phyloP scores from a whole-genome alignment of 352 stramenopile genomes.

The Globisporangium sylvaticum region DNA sequence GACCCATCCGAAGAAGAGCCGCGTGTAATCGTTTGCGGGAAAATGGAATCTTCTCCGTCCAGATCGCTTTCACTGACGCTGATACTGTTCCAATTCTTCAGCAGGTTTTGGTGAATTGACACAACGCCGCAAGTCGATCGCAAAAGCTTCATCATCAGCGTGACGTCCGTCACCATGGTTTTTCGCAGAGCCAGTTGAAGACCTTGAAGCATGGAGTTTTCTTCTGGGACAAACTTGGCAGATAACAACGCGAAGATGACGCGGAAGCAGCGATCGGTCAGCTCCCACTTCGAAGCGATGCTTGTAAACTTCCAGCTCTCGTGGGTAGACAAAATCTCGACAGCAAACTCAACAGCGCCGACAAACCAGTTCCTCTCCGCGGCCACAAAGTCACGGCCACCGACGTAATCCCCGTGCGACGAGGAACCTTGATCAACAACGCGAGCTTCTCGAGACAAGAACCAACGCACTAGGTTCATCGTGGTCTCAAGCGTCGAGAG shows the following conservation, averaged over 20 bases:
- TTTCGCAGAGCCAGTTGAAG: conserved; percentile 47
- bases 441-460: conserved; percentile 42
- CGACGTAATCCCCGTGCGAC: not conserved
- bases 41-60: conserved; percentile 12
- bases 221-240: conserved; percentile 31
- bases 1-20: conserved; percentile 2
- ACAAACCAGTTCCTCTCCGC: conserved; percentile 46
- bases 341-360: conserved; percentile 45
- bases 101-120: conserved; percentile 14
- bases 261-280: conserved; percentile 50
- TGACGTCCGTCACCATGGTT: conserved; percentile 44
- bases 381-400: conserved; percentile 13
- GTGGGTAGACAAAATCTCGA: conserved; percentile 54
- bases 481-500: conserved; percentile 50
- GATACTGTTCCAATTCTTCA: conserved; percentile 18
- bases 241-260: conserved; percentile 44
- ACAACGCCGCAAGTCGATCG: conserved; percentile 32
- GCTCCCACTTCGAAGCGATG: conserved; percentile 32
- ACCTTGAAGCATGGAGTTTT: conserved; percentile 35
- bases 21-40: conserved; percentile 7
- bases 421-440: conserved; percentile 14
- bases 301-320: conserved; percentile 62
- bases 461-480: conserved; percentile 57
- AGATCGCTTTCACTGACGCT: conserved; percentile 3
- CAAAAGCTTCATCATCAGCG: conserved; percentile 61